These are phyloP conservation scores for Neurospora sp. DNA, from an alignment of 495 filamentous ascomycete genomes.

Conservation along the genomic window DNA sequence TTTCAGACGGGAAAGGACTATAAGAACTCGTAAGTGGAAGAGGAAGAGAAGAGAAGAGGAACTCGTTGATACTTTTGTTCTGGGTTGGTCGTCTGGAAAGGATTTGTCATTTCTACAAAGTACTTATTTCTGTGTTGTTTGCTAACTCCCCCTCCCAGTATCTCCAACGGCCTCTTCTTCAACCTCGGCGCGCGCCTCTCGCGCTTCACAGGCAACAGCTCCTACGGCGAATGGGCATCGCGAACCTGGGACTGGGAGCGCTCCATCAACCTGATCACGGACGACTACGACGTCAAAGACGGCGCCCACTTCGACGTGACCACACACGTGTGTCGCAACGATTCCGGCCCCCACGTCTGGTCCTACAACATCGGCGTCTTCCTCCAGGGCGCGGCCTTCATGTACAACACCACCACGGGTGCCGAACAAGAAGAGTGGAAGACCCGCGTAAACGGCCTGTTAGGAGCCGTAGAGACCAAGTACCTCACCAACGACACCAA, in stretches of 20 bases:
- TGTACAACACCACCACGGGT: constrained; percentile 58
- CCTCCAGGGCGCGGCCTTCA: constrained; percentile 61
- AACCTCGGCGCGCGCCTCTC: constrained; percentile 70
- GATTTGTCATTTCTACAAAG: background rate
- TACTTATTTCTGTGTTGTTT: background rate
- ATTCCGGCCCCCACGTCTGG: constrained; percentile 58
- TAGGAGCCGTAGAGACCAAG: constrained; percentile 42
- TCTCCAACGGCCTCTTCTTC: constrained; percentile 72
- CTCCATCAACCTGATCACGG: constrained; percentile 48
- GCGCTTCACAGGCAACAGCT: constrained; percentile 64
- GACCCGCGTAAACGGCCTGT: constrained; percentile 42
- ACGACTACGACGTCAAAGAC: constrained; percentile 55
- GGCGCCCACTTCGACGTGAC: constrained; percentile 42
- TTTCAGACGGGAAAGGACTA: constrained; percentile 75
- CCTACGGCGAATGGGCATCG: constrained; percentile 66
- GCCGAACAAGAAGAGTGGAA: constrained; percentile 44
- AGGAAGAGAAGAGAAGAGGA: background rate
- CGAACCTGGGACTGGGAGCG: constrained; percentile 62
- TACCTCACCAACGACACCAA: constrained; percentile 46
- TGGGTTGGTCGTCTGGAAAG: background rate
- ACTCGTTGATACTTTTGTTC: background rate
- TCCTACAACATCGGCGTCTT: constrained; percentile 68
- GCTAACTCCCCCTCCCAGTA: constrained; percentile 10
- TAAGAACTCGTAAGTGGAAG: constrained; percentile 48
- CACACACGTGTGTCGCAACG: constrained; percentile 39